Evolutionary conservation across 1,284 basidiomycete species (phyloP).

Genomic region (Boletellus deceptivus): DNA sequence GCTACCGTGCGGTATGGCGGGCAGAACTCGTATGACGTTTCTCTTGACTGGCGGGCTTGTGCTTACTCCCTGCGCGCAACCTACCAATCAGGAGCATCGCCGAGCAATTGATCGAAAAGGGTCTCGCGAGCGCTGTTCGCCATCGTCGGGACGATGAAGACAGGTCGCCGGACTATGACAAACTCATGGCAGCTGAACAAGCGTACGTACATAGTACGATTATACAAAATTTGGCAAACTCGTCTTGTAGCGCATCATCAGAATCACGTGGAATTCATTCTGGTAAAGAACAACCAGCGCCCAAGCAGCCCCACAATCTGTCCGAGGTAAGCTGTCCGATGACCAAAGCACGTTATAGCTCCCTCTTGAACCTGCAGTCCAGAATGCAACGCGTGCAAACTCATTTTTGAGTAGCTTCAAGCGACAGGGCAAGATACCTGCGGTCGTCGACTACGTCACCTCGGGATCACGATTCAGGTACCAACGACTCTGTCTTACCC

Average conservation of each 20-base stretch:
- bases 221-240: not conserved
- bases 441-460: slow-evolving; percentile 91
- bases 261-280: slow-evolving; percentile 91
- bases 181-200: slow-evolving; percentile 93
- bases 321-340: slow-evolving; percentile 59
- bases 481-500: slow-evolving; percentile 3
- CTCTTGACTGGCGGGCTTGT: slow-evolving; percentile 1
- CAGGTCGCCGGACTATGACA: slow-evolving; percentile 91
- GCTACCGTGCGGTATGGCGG: slow-evolving; percentile 85
- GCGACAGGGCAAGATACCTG: slow-evolving; percentile 79
- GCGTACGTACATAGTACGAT: slow-evolving; percentile 47
- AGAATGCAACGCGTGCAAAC: slow-evolving; percentile 73
- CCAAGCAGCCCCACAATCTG: slow-evolving; percentile 76
- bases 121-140: slow-evolving; percentile 85
- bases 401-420: slow-evolving; percentile 93
- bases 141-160: slow-evolving; percentile 96
- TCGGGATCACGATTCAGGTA: slow-evolving; percentile 93
- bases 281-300: slow-evolving; percentile 80
- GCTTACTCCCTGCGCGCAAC: slow-evolving; percentile 5
- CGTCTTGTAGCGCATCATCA: slow-evolving; percentile 59
- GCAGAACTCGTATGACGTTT: slow-evolving; percentile 59
- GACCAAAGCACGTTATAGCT: not conserved
- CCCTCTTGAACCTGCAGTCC: slow-evolving; percentile 8
- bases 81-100: slow-evolving; percentile 77
- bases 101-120: slow-evolving; percentile 91